Percentiles rank a stretch among this genome's conserved stretches.
These are phyloP conservation scores for Cladosporium sp. DNA, from an alignment of 2,329 filamentous ascomycete genomes.

Conservation along the genomic window DNA sequence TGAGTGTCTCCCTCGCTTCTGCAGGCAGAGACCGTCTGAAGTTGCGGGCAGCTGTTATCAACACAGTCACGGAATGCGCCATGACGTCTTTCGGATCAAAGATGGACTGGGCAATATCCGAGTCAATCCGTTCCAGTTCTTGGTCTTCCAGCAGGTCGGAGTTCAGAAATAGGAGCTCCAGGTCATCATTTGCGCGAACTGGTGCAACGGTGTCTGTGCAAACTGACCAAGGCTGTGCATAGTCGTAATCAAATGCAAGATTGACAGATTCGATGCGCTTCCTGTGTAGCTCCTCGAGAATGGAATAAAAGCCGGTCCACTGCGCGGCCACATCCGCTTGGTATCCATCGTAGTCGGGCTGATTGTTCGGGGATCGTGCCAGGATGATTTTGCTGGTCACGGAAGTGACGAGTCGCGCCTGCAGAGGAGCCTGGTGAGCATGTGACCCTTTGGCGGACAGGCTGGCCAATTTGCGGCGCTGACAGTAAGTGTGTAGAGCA, in stretches of 20 bases:
- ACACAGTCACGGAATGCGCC: conserved; percentile 17
- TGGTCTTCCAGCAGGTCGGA: conserved; percentile 25
- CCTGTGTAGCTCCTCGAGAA: conserved; percentile 82
- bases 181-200: conserved; percentile 65
- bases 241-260: conserved; percentile 69
- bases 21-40: conserved; percentile 28
- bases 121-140: conserved; percentile 15
- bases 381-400: conserved; percentile 69
- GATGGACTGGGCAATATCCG: conserved; percentile 12
- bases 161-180: conserved; percentile 77
- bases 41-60: conserved; percentile 27
- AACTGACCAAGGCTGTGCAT: conserved; percentile 77
- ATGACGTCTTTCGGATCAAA: conserved; percentile 20
- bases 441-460: conserved; percentile 42
- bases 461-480: conserved; percentile 52
- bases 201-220: conserved; percentile 79
- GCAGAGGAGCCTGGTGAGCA: conserved; percentile 58
- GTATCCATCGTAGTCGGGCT: conserved; percentile 75
- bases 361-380: conserved; percentile 60
- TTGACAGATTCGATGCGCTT: conserved; percentile 79
- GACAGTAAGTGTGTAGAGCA: conserved; percentile 77
- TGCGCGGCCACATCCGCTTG: conserved; percentile 73
- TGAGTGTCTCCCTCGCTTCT: conserved; percentile 33
- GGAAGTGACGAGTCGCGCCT: conserved; percentile 73
- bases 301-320: conserved; percentile 86